A percentile compares a stretch with the other conserved stretches of the same genome.
phyloP scores from a whole-genome alignment of 352 stramenopile genomes.

The Thalassiosira hispida region DNA sequence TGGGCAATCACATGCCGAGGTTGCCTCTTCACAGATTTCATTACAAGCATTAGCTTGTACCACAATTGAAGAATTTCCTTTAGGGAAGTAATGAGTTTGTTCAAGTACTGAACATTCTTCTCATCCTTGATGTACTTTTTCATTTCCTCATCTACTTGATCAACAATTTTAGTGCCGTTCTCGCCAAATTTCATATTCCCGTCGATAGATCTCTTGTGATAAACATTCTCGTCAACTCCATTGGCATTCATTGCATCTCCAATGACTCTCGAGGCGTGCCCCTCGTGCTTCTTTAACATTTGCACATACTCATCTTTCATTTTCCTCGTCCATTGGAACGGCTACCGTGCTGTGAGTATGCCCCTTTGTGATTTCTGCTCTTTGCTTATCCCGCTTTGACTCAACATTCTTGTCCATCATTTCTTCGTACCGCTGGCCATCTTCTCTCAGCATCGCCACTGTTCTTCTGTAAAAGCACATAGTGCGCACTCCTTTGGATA shows the following conservation, averaged over 20 bases:
- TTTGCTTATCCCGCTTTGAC: background rate
- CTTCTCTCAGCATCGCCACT: background rate
- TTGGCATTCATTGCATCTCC: background rate
- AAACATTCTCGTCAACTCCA: conserved; percentile 18
- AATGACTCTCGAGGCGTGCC: background rate
- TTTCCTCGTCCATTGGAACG: background rate
- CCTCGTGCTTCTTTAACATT: conserved; percentile 24
- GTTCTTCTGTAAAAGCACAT: background rate
- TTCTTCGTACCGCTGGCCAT: background rate
- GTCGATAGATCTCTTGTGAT: conserved; percentile 8
- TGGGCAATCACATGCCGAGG: background rate
- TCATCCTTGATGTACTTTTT: background rate
- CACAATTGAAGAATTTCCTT: background rate
- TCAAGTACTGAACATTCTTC: background rate
- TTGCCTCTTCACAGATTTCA: conserved; percentile 14
- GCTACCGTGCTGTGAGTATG: conserved; percentile 4
- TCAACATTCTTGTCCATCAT: background rate
- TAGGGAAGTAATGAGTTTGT: background rate
- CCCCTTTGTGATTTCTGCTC: background rate
- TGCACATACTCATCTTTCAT: background rate
- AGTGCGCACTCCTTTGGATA: background rate
- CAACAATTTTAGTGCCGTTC: conserved; percentile 11
- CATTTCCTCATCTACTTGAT: background rate
- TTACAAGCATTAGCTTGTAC: conserved; percentile 6
- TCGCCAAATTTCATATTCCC: conserved; percentile 19